Conservation (phyloP, 495 filamentous ascomycete genomes). For the Lindgomyces ingoldianus region DNA sequence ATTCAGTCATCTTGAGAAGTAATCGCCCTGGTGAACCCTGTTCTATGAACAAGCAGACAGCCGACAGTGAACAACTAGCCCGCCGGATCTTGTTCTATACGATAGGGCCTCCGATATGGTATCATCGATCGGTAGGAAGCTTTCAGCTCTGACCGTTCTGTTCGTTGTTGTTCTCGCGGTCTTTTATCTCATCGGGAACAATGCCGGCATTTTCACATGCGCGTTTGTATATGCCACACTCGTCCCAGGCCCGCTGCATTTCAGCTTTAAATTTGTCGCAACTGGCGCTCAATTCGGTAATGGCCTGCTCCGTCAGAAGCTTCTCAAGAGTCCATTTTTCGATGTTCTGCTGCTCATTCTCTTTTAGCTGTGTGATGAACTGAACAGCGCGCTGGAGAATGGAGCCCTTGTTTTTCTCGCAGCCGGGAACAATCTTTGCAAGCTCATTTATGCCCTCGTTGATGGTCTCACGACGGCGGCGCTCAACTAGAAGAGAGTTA, state of each 20-base stretch:
- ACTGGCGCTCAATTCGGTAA: slow-evolving; percentile 80
- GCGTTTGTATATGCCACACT: slow-evolving; percentile 83
- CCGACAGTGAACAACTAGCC: slow-evolving; percentile 1
- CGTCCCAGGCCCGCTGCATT: slow-evolving; percentile 69
- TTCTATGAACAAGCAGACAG: slow-evolving; percentile 3
- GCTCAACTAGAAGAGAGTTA: slow-evolving; percentile 67
- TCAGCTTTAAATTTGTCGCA: slow-evolving; percentile 89
- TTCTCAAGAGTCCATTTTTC: slow-evolving; percentile 98
- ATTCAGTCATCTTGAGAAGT: slow-evolving; percentile 7
- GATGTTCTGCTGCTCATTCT: slow-evolving; percentile 88
- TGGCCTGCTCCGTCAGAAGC: slow-evolving; percentile 90
- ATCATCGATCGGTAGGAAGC: background rate
- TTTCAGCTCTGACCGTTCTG: slow-evolving; percentile 31
- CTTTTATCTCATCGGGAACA: slow-evolving; percentile 40
- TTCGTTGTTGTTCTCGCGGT: slow-evolving; percentile 32
- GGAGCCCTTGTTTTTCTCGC: slow-evolving; percentile 98
- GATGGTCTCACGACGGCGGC: slow-evolving; percentile 95
- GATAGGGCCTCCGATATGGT: background rate
- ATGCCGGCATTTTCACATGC: slow-evolving; percentile 76
- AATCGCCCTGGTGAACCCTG: background rate
- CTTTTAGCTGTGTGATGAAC: slow-evolving; percentile 91
- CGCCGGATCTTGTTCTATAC: slow-evolving; percentile 8
- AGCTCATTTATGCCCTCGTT: slow-evolving; percentile 99
- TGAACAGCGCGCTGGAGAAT: slow-evolving; percentile 91
- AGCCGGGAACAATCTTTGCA: slow-evolving; percentile 94